Evolutionary conservation across 352 stramenopile species (phyloP).

Genomic region (Globisporangium paroecandrum): DNA sequence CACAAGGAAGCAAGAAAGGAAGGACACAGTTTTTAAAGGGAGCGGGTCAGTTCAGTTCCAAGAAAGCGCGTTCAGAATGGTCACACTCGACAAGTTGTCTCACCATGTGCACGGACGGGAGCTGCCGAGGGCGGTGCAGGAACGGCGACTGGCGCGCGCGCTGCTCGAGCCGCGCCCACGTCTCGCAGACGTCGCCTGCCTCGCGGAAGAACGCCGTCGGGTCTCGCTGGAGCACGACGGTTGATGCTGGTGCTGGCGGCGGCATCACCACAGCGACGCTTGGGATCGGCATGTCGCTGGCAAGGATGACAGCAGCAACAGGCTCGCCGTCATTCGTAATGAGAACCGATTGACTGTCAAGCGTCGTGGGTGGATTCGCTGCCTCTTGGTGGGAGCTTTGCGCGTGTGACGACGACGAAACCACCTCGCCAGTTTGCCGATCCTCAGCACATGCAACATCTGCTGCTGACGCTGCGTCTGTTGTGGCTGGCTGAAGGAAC

Average conservation of each 20-base stretch:
- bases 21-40: not conserved
- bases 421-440: not conserved
- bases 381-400: not conserved
- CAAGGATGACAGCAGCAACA: not conserved
- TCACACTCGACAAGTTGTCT: slow-evolving; percentile 14
- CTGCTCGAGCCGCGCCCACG: slow-evolving; percentile 60
- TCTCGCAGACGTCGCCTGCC: slow-evolving; percentile 44
- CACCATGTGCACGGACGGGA: slow-evolving; percentile 46
- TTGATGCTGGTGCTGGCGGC: not conserved
- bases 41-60: not conserved
- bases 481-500: not conserved
- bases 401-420: not conserved
- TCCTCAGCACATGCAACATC: not conserved
- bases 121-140: slow-evolving; percentile 35
- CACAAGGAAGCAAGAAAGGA: not conserved
- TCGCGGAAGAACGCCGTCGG: slow-evolving; percentile 33
- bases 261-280: not conserved
- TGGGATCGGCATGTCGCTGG: not conserved
- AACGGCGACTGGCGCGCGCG: slow-evolving; percentile 43
- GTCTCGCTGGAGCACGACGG: slow-evolving; percentile 3
- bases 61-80: slow-evolving; percentile 8
- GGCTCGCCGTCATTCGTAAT: not conserved
- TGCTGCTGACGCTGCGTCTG: not conserved
- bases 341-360: not conserved
- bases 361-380: not conserved